Conservation (phyloP, 192 early-diverging fungal genomes). For the Anaeromyces robustus region DNA sequence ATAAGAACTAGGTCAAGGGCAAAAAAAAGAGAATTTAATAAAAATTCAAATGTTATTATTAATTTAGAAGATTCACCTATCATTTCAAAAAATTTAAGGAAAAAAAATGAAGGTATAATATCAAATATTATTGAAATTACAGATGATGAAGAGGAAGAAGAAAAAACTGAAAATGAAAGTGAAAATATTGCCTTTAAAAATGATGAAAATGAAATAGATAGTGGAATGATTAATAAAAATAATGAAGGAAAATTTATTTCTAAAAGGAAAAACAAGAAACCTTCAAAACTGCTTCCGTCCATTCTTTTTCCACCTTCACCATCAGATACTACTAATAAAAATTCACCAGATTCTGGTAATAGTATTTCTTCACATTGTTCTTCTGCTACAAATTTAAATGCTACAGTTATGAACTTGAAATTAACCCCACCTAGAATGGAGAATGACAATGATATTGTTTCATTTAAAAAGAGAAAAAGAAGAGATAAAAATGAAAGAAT, state of each 20-base stretch:
- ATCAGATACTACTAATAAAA: background rate
- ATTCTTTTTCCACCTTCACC: background rate
- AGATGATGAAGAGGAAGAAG: background rate
- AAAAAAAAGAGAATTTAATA: no score
- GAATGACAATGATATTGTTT: background rate
- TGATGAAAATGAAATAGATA: no score
- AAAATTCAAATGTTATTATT: no score
- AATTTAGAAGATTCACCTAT: no score
- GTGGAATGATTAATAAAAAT: no score
- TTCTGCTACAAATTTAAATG: background rate
- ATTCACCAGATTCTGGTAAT: background rate
- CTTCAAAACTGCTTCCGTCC: background rate
- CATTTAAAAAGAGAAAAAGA: no score
- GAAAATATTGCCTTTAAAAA: no score
- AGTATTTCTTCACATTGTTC: background rate
- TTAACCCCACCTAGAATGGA: background rate
- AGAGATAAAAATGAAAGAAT: no score
- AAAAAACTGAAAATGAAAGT: no score
- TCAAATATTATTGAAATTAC: background rate
- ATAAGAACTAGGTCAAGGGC: no score
- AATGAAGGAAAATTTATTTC: no score
- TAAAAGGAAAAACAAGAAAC: background rate
- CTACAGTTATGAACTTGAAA: background rate
- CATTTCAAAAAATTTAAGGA: no score
- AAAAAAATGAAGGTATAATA: background rate